Base-by-base conservation (phyloP, 352 stramenopile species). In the Pythium periplocum region DNA sequence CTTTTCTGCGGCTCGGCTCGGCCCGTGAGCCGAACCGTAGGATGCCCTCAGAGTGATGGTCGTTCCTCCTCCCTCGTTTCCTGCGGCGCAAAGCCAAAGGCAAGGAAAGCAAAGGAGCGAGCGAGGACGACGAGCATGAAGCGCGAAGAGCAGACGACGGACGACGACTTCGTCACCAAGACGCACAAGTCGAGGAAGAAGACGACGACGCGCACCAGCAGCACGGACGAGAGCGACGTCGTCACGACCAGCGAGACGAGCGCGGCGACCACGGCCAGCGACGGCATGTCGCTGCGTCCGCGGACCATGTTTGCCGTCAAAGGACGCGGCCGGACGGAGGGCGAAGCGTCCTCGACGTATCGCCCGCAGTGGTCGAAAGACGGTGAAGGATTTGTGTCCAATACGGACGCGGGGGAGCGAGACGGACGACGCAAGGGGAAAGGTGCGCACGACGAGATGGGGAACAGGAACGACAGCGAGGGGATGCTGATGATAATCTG, bases 301-400 rank as follows among this genome's bases (percentile, higher is more conserved):
- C 81, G 83, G 53, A 94, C 79, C 39, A 94, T 94, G 83, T 94
- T 94, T 52, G 80, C 80, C n/a, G 87, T 91, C 66, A 94, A 92
- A 55, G 83, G 83, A 47, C 71, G 81, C 11, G 80, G 78, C 8
- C 76, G 73, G 42, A 88, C 78, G 34, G 83, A 94, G 47, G 76
- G 75, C 6, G 79, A 88, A 45, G 68, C 65, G 32, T 76, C 79
- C 17, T 54, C 67, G 7, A 69, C 76, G 17, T 94, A 92, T 57
- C 78, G 83, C 6, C 83, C 83, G 43, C 81, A 92, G 57, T 94
- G 83, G 83, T 91, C 79, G 35, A 94, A 94, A 47, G 82, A 92
- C 58, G 81, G 81, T 31, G 83, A 94, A 30, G 83, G 83, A 1
- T 94, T 94, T 51, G 78, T 92, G 33, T 89, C 77, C 34, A 68